phyloP scores from a whole-genome alignment of 176 grass and related monocot species.

The Lolium multiflorum region DNA sequence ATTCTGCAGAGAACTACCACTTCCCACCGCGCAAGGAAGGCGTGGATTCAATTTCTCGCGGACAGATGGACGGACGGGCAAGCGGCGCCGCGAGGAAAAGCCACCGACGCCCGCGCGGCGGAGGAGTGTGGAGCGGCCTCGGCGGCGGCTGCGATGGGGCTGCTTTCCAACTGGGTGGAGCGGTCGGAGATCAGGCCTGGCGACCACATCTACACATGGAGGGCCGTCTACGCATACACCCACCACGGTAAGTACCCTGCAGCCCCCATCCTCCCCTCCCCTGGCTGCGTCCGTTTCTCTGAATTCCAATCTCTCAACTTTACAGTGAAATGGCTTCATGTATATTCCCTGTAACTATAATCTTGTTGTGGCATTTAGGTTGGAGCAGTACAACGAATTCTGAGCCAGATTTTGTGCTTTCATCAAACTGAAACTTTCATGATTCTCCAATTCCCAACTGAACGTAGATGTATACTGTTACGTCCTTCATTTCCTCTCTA shows the following conservation, averaged over 20 bases:
- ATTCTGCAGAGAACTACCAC: too few species aligned
- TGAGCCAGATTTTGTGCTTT: not conserved
- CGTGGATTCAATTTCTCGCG: slow-evolving; percentile 18
- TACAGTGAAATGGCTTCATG: not conserved
- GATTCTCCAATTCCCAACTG: too few species aligned
- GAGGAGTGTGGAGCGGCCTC: not conserved
- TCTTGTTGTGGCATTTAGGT: not conserved
- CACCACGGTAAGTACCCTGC: slow-evolving; percentile 66
- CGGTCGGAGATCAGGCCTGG: slow-evolving; percentile 81
- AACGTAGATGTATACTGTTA: too few species aligned
- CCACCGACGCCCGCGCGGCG: not conserved
- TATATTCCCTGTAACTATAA: not conserved
- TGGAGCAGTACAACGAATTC: not conserved
- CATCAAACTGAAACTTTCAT: not conserved
- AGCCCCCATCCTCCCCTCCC: not conserved
- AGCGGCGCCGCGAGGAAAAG: not conserved
- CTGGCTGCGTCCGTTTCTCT: not conserved
- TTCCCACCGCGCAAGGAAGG: too few species aligned
- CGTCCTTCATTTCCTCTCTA: too few species aligned
- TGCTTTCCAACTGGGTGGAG: slow-evolving; percentile 83
- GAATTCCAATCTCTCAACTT: not conserved
- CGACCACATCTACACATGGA: slow-evolving; percentile 96
- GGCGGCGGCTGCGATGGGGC: too few species aligned
- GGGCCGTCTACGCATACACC: slow-evolving; percentile 94
- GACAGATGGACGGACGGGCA: not conserved